phyloP scores from a whole-genome alignment of 2,329 filamentous ascomycete species.

The Teratosphaeria nubilosa region DNA sequence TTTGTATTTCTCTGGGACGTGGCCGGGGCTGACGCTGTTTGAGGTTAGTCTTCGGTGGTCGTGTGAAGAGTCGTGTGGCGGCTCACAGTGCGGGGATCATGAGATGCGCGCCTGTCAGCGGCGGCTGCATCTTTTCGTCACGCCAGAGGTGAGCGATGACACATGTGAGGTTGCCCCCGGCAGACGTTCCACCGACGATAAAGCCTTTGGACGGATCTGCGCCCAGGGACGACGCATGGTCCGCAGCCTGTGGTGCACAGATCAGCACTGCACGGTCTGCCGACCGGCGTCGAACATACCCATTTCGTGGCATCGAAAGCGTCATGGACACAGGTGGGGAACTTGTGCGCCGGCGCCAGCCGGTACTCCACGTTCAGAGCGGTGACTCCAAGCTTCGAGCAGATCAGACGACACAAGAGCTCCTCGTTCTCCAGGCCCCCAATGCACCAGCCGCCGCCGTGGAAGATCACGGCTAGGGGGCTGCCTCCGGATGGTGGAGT shows the following conservation, averaged over 20 bases:
- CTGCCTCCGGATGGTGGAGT: conserved; percentile 10
- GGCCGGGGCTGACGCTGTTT: conserved; percentile 19
- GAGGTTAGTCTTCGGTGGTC: neutral
- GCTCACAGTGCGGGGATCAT: conserved; percentile 37
- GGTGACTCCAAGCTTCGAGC: conserved; percentile 28
- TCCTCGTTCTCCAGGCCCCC: conserved; percentile 36
- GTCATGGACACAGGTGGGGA: conserved; percentile 41
- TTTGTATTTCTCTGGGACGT: conserved; percentile 30
- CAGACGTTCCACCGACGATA: conserved; percentile 42
- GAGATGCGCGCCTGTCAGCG: conserved; percentile 38
- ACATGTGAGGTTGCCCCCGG: conserved; percentile 43
- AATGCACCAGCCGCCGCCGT: conserved; percentile 23
- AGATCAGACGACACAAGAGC: conserved; percentile 31
- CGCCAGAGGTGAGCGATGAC: conserved; percentile 36
- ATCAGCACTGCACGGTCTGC: neutral
- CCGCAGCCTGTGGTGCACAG: conserved; percentile 25
- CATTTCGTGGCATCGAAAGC: conserved; percentile 37
- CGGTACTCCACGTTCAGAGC: conserved; percentile 44
- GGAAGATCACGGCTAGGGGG: conserved; percentile 16
- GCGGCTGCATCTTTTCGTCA: conserved; percentile 31
- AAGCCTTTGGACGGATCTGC: conserved; percentile 37
- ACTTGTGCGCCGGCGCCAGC: conserved; percentile 42
- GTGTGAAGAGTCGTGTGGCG: neutral
- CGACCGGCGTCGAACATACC: conserved; percentile 15
- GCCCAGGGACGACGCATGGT: conserved; percentile 21